Evolutionary conservation across 2,329 filamentous ascomycete species (phyloP).

Genomic region (Fusarium odoratissimum): DNA sequence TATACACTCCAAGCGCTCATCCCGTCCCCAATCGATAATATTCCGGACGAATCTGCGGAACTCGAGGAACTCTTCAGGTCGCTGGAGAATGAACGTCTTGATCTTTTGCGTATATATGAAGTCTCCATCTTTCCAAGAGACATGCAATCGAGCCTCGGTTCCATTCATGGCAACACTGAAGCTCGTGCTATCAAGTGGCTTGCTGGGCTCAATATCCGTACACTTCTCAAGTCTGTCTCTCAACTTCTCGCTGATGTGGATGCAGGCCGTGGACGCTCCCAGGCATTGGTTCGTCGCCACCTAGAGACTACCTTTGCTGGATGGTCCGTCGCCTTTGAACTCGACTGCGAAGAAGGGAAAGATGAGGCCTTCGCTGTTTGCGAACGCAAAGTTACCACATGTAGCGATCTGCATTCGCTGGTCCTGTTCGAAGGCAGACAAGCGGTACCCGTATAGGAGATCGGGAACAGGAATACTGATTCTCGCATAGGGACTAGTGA

Average conservation of each 20-base stretch:
- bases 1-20: slow-evolving; percentile 45
- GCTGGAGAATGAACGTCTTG: slow-evolving; percentile 47
- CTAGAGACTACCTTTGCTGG: slow-evolving; percentile 26
- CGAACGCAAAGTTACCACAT: neutral
- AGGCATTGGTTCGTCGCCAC: slow-evolving; percentile 53
- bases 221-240: neutral
- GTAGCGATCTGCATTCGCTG: neutral
- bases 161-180: slow-evolving; percentile 48
- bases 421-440: neutral
- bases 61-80: slow-evolving; percentile 43
- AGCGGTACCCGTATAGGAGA: slow-evolving; percentile 3
- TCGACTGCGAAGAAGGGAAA: slow-evolving; percentile 1
- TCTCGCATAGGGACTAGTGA: neutral
- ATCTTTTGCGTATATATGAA: slow-evolving; percentile 6
- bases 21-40: slow-evolving; percentile 52
- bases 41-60: slow-evolving; percentile 51
- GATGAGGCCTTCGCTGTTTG: neutral
- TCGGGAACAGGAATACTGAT: slow-evolving; percentile 9
- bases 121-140: slow-evolving; percentile 47
- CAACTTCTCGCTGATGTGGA: slow-evolving; percentile 43
- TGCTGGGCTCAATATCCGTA: slow-evolving; percentile 1
- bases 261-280: slow-evolving; percentile 46
- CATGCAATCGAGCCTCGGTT: slow-evolving; percentile 48
- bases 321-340: slow-evolving; percentile 18
- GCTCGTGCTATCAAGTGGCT: slow-evolving; percentile 36